Conservation (phyloP, 2,329 filamentous ascomycete genomes). For the Verticillium nubilum region DNA sequence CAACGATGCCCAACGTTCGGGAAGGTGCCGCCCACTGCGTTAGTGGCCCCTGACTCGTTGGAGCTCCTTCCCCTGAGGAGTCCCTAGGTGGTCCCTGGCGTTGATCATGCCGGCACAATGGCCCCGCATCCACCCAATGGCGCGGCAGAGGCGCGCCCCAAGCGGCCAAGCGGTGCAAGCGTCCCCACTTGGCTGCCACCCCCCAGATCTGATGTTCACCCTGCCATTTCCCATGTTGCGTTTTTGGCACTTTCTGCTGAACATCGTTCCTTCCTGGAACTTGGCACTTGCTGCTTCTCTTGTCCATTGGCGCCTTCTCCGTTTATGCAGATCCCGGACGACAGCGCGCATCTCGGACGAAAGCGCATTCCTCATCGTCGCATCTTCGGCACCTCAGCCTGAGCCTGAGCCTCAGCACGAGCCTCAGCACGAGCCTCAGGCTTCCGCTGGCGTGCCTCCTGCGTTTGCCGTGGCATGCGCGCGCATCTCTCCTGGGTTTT, state of each 20-base stretch:
- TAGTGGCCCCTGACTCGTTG: background rate
- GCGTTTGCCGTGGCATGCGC: too few species aligned
- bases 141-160: background rate
- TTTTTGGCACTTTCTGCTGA: background rate
- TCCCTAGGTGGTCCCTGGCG: background rate
- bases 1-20: background rate
- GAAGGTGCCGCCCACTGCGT: background rate
- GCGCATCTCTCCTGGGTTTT: too few species aligned
- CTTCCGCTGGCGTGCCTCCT: too few species aligned
- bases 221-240: conserved; percentile 2
- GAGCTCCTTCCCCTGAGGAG: background rate
- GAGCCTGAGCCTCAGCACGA: too few species aligned
- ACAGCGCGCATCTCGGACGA: background rate
- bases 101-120: conserved; percentile 3
- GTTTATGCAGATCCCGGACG: background rate
- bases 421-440: too few species aligned
- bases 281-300: background rate
- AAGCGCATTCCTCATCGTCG: background rate
- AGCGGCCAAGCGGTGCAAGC: background rate
- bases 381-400: background rate
- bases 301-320: background rate
- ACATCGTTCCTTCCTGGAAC: background rate
- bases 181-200: background rate
- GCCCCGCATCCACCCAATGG: background rate
- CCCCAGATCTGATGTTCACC: conserved; percentile 1